phyloP scores from a whole-genome alignment of 139 green algal genomes.

The Diplosphaera chodatii region DNA sequence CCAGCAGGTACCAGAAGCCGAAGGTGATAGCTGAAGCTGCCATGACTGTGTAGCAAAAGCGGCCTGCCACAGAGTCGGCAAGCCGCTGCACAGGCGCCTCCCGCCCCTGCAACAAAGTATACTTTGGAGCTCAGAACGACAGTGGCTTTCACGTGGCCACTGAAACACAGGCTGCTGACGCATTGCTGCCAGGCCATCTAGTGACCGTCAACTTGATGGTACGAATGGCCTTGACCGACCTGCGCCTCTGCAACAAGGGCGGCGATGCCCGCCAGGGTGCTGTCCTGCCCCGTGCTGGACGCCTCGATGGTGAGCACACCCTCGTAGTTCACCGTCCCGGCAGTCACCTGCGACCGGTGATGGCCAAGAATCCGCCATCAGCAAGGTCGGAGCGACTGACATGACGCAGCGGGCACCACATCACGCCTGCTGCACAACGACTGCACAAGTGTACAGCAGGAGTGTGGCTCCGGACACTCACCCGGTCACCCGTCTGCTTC shows the following conservation, averaged over 20 bases:
- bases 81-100: conserved; percentile 87
- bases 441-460: no score
- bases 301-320: conserved; percentile 64
- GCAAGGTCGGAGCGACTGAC: no score
- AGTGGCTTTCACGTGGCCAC: no score
- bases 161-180: no score
- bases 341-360: conserved; percentile 45
- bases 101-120: conserved; percentile 46
- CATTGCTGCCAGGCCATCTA: no score
- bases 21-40: conserved; percentile 71
- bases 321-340: conserved; percentile 79
- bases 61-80: conserved; percentile 81
- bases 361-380: not conserved
- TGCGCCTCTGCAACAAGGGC: conserved; percentile 64
- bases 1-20: conserved; percentile 65
- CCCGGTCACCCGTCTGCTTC: conserved; percentile 25
- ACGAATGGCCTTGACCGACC: no score
- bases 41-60: conserved; percentile 92
- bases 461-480: no score
- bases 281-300: conserved; percentile 55
- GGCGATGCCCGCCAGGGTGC: conserved; percentile 66
- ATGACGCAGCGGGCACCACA: no score
- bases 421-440: no score
- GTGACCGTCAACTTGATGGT: no score
- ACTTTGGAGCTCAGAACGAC: no score